Base-by-base conservation (phyloP, 139 green algal species). In the Chlorella vulgaris region DNA sequence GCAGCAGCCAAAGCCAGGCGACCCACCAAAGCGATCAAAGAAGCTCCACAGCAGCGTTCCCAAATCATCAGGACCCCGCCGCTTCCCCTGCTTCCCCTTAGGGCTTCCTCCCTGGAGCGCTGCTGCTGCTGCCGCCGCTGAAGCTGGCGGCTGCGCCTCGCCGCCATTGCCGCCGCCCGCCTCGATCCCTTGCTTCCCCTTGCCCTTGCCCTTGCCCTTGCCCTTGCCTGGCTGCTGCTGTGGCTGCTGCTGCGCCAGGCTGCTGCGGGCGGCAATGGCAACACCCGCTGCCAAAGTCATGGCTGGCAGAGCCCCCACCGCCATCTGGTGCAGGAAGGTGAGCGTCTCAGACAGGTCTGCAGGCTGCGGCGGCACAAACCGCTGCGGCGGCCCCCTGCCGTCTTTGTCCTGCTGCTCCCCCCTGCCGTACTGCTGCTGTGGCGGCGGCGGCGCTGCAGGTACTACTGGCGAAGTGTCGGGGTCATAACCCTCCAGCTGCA, bases 21-120 rank as follows among this genome's bases (percentile, higher is more conserved):
- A 42, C n/a, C 3, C 82, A 91, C 91, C 84, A 61, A 91, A 94
- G 50, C 76, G 83, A 7, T 85, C 22, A 40, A 96, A 86, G 74
- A 95, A 93, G 63, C 84, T 78, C 33, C 76, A 77, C 53, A 95
- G 83, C 60, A 96, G 82, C 31, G 82, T 66, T 2, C 92, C 92
- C 5, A 92, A 74, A 71, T 96, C 92, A 31, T 60, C 28, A 10
- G 50, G 58, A 1, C 42, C 36, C 50, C n/a, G n/a, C n/a, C n/a
- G n/a, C n/a, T n/a, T n/a, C n/a, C n/a, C n/a, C n/a, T n/a, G n/a
- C n/a, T n/a, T n/a, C n/a, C n/a, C n/a, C n/a, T n/a, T n/a, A n/a
- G n/a, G n/a, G n/a, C n/a, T n/a, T n/a, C n/a, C n/a, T n/a, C n/a
- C n/a, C n/a, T 83, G 69, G 13, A 29, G 28, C 75, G 39, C 33